Evolutionary conservation across 768 basidiomycete genomes (phyloP), one percentile per base, ranked within the genome.

Genomic region (Lactarius akahatsu): DNA sequence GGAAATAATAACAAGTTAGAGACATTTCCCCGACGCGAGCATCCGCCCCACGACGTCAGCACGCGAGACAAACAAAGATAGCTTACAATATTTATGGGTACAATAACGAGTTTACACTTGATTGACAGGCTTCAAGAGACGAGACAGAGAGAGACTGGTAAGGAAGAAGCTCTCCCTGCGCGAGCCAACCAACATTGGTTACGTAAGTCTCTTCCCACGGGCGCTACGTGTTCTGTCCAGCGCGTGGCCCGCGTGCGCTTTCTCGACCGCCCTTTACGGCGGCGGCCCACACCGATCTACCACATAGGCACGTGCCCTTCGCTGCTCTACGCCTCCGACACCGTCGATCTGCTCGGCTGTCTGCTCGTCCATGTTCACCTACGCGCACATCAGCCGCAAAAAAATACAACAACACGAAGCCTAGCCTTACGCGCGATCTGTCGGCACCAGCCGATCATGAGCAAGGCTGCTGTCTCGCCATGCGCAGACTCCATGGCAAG

Each of bases 401-500:
- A 63, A 61, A 63, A 34, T 15, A 1, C 16, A 28, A 32, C n/a
- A 59, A 63, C 62, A 61, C 70, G 63, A 38, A 61, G 62, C 64
- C 91, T 41, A 60, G 61, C 62, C 91, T 70, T 77, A 96, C 95
- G 71, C 92, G 83, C 70, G 84, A 85, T 36, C 96, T 87, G 81
- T 98, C 96, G 9, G 96, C 96, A 23, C 96, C 96, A 56, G 94
- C 96, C 93, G 66, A 99, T n/a, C n/a, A n/a, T 96, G 59, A 99
- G 82, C 59, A 91, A 76, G 2, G 94, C 91, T 11, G 96, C 96
- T 18, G 88, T 91, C 74, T 94, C 89, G 16, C 92, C 96, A 74
- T 98, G 92, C 20, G 89, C 96, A 62, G 92, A 94, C 72, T 99
- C 96, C 89, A 99, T 91, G 20, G 96, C 96, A 38, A 99, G 85